Percentiles rank a stretch among this genome's conserved stretches.
phyloP scores from a whole-genome alignment of 331 rosid genomes.

The Pyracantha coccinea region DNA sequence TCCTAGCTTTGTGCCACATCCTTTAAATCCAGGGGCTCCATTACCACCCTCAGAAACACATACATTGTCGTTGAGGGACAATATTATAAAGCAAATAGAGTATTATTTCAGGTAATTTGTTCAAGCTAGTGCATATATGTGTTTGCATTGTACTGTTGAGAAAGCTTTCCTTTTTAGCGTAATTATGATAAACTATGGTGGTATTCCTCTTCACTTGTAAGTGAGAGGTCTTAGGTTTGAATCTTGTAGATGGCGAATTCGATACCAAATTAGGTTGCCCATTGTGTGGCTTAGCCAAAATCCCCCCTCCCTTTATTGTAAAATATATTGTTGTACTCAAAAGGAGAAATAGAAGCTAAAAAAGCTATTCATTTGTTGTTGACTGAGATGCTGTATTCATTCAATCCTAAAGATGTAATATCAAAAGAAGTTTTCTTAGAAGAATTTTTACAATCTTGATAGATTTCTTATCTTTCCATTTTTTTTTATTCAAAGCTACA shows the following conservation, averaged over 20 bases:
- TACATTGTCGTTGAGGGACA: constrained; percentile 32
- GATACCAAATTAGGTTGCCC: too few relatives aligned
- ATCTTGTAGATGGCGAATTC: too few relatives aligned
- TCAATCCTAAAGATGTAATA: not conserved
- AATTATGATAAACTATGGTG: not conserved
- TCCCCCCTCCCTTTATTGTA: too few relatives aligned
- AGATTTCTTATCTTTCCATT: not conserved
- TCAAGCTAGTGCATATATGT: not conserved
- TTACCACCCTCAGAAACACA: constrained; percentile 41
- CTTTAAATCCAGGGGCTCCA: constrained; percentile 44
- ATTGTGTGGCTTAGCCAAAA: too few relatives aligned
- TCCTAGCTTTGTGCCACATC: constrained; percentile 46
- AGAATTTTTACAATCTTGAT: not conserved
- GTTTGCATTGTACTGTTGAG: not conserved
- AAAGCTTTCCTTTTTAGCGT: too few relatives aligned
- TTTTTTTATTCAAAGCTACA: not conserved
- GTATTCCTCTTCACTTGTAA: too few relatives aligned
- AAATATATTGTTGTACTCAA: too few relatives aligned
- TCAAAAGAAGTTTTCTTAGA: not conserved
- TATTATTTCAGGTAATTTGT: constrained; percentile 74
- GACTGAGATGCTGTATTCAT: too few relatives aligned
- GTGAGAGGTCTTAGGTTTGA: too few relatives aligned
- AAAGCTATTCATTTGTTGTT: not conserved
- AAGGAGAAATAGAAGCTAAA: not conserved
- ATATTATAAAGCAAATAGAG: constrained; percentile 73